Evolutionary conservation across 495 filamentous ascomycete genomes (phyloP), one percentile per base, ranked within the genome.

Genomic region (Neurospora sp.): DNA sequence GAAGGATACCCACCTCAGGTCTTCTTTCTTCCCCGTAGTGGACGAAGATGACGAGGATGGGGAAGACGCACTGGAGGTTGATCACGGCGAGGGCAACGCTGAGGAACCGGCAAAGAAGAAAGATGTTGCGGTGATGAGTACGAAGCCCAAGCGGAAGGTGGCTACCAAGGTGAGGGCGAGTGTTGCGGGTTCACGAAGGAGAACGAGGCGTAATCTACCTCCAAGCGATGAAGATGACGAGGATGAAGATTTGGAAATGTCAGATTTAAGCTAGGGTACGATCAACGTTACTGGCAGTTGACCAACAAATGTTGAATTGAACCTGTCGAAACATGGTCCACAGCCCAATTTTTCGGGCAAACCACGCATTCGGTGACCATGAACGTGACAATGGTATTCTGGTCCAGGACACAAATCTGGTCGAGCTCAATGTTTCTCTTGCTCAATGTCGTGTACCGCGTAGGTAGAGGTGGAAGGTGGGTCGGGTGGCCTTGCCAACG

Each of bases 21-120:
- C 85, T 3, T 79, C 76, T 4, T 87, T 82, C 65, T 85, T 86
- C 41, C 77, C 82, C 5, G 76, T 80, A 0, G 75, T 73, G 2
- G 77, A 81, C 9, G 79, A 84, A 9, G 77, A 81, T 7, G 82
- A 82, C 4, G 79, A 83, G 4, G 82, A 79, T 6, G 81, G 79
- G 1, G 78, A 74, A 39, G 78, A 77, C 18, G 40, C 69, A 7
- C 72, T 83, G 3, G 72, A 80, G 48, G 75, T 83, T 61, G 81
- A 83, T 31, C 76, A 82, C 42, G 78, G 77, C 2, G 76, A 78
- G 69, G 18, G 10, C 35, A 27, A 18, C 4, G 39, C 41, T 22
- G 20, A 53, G 41, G 9, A 42, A 16, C n/a, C 44, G 20, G 44
- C 14, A 45, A 65, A 42, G 69, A 27, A 40, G 35, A 68, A 48